These are phyloP conservation scores for Apophysomyces ossiformis DNA, from an alignment of 371 early-diverging fungal species.

Conservation along the genomic window DNA sequence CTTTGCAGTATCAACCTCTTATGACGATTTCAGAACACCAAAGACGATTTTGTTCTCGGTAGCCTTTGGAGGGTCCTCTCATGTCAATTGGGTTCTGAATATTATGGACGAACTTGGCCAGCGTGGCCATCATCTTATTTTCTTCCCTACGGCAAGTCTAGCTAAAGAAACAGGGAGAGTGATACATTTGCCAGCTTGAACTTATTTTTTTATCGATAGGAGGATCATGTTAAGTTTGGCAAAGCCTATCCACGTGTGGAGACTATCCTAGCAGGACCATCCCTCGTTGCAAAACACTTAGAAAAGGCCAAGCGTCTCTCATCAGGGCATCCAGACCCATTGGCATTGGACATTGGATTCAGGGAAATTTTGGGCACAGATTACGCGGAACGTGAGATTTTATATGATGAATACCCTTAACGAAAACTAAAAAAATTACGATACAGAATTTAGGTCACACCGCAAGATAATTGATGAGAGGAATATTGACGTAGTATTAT, in stretches of 20 bases:
- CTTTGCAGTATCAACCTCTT: not conserved
- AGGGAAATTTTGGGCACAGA: not conserved
- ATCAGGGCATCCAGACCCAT: not conserved
- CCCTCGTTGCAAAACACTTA: not conserved
- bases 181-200: too few species aligned
- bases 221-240: conserved; percentile 21
- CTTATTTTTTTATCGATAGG: conserved; percentile 19
- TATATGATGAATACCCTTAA: not conserved
- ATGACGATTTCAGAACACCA: conserved; percentile 5
- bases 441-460: conserved; percentile 9
- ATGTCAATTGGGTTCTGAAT: conserved; percentile 16
- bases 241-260: conserved; percentile 22
- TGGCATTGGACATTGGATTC: not conserved
- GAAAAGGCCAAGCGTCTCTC: not conserved
- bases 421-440: not conserved
- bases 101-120: conserved; percentile 12
- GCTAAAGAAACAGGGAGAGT: not conserved
- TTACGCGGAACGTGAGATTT: conserved; percentile 1
- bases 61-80: conserved; percentile 17
- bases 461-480: conserved; percentile 9
- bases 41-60: conserved; percentile 14
- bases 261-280: conserved; percentile 16
- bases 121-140: conserved; percentile 19
- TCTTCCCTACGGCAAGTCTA: conserved; percentile 11
- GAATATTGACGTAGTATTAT: conserved; percentile 19